Percentiles rank a stretch among this genome's conserved stretches.
Conservation (phyloP, 2,329 filamentous ascomycete genomes). For the Aspergillus uvarum region DNA sequence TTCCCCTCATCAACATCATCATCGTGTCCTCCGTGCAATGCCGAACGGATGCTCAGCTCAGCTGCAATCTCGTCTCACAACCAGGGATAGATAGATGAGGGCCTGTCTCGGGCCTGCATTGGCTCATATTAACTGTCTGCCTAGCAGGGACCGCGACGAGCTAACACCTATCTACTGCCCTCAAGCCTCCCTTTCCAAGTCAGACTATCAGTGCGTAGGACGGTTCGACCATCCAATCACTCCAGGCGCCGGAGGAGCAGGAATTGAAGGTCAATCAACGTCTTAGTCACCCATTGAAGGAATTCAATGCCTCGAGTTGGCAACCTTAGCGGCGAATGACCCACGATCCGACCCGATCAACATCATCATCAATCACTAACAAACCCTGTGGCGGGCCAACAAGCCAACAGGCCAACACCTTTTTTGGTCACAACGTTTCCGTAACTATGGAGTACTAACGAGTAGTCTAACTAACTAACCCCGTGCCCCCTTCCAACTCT, state of each 20-base stretch:
- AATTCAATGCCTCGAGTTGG: conserved; percentile 1
- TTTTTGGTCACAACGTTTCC: no score
- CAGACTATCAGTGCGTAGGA: neutral
- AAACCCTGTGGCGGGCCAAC: no score
- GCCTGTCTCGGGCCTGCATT: neutral
- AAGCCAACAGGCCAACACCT: no score
- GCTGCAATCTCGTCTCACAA: neutral
- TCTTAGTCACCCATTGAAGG: conserved; percentile 4
- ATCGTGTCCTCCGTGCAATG: neutral
- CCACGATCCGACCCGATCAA: conserved; percentile 19
- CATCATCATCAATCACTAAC: neutral
- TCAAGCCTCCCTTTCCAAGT: neutral
- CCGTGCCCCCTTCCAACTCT: conserved; percentile 10
- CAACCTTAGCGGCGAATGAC: conserved; percentile 1
- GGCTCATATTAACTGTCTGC: neutral
- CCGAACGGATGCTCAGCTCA: neutral
- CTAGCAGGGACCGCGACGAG: neutral
- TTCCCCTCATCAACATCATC: neutral
- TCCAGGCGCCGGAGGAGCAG: neutral
- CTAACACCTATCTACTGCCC: neutral
- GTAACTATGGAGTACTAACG: no score
- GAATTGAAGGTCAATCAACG: neutral
- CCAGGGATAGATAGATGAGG: neutral
- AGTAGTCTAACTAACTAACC: no score
- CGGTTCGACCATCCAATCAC: neutral